phyloP scores from a whole-genome alignment of 2,329 filamentous ascomycete species.

The Sporothrix inflata region DNA sequence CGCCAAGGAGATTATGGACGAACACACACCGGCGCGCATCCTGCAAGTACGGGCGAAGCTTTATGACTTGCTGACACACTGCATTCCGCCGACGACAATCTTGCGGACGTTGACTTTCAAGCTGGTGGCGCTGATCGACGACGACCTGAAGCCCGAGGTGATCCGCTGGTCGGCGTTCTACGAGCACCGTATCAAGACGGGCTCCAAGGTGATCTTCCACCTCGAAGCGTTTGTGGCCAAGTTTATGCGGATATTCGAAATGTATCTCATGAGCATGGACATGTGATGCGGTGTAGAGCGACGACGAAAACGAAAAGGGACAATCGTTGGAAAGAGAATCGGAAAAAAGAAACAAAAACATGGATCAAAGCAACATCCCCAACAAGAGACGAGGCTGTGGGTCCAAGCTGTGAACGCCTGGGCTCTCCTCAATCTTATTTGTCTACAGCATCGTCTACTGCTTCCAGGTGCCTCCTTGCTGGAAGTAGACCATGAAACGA shows the following conservation, averaged over 20 bases:
- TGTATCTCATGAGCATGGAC: constrained; percentile 87
- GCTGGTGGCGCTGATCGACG: constrained; percentile 83
- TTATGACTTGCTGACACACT: constrained; percentile 97
- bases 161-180: constrained; percentile 97
- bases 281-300: constrained; percentile 46
- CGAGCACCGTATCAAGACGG: constrained; percentile 90
- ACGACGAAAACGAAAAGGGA: neutral
- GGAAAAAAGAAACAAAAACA: too few species aligned
- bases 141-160: constrained; percentile 86
- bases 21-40: constrained; percentile 88
- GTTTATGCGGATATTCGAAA: constrained; percentile 95
- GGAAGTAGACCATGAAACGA: neutral
- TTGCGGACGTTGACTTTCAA: constrained; percentile 95
- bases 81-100: constrained; percentile 92
- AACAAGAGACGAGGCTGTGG: too few species aligned
- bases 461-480: neutral
- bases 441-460: neutral
- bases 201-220: constrained; percentile 96
- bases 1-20: constrained; percentile 89
- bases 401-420: too few species aligned
- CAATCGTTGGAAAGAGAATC: neutral
- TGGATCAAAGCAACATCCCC: too few species aligned
- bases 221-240: constrained; percentile 98
- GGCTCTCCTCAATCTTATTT: neutral
- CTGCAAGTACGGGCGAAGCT: constrained; percentile 87